Conservation (phyloP, 257 asterid genomes). For the Rhazya stricta region DNA sequence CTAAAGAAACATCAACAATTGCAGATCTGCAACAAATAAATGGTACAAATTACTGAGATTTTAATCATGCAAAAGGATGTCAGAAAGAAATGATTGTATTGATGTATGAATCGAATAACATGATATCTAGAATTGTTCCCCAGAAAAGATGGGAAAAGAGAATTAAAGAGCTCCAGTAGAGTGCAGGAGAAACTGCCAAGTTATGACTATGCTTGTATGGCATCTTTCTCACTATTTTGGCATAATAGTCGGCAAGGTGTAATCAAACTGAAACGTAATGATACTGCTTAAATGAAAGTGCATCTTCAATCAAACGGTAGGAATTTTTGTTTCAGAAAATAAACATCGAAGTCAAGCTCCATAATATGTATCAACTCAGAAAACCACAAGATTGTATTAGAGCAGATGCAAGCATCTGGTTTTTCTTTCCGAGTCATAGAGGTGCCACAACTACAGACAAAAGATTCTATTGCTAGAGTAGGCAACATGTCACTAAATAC, state of each 20-base stretch:
- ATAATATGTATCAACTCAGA: background rate
- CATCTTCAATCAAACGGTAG: background rate
- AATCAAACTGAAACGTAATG: background rate
- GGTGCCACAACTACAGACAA: background rate
- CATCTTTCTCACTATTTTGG: background rate
- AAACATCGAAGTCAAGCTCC: background rate
- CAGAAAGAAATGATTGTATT: background rate
- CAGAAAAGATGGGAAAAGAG: background rate
- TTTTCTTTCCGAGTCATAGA: background rate
- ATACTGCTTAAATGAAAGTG: background rate
- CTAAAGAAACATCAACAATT: background rate
- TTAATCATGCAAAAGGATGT: background rate
- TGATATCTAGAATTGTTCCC: background rate
- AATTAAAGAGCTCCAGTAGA: background rate
- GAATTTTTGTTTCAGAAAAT: background rate
- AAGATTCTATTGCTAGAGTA: background rate
- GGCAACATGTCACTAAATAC: background rate
- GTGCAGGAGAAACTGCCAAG: background rate
- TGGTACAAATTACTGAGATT: background rate
- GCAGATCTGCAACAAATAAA: background rate
- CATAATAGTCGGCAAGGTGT: background rate
- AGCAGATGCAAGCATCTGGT: background rate
- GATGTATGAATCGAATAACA: background rate
- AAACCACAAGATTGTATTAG: background rate
- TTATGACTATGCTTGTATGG: background rate